Evolutionary conservation across 2,329 filamentous ascomycete genomes (phyloP), one percentile per base, ranked within the genome.

Genomic region (Dothistroma pini): DNA sequence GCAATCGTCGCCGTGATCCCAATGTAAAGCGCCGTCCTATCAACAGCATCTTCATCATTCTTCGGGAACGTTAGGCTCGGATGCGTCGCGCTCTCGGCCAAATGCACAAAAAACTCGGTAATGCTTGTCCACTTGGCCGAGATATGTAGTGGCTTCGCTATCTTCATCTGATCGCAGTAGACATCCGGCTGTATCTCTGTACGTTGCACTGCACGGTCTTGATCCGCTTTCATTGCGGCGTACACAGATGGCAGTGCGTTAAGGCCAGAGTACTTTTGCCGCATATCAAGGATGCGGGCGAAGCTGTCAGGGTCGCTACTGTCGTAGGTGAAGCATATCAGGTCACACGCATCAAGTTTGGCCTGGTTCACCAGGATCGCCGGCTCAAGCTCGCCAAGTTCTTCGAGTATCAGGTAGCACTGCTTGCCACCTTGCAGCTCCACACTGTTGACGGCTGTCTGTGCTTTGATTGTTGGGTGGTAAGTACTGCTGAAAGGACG

Each of bases 221-320:
- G 86, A 75, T 99, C 95, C 2, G 95, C 95, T 76, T 99, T 99
- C 61, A 97, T 81, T 0, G 93, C 95, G 1, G 91, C 91, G 74
- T 96, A 99, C 8, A 99, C 88, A 9, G 91, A 89, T 0, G 95
- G 95, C 31, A 99, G 80, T n/a, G 91, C 87, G 73, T 96, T 90
- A 2, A 99, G 83, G 58, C 95, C 89, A 0, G 91, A 87, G 68
- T 93, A 89, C 69, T 88, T 89, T 58, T 85, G 83, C 49, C 93
- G 87, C 54, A 97, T 81, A 19, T 89, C 84, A 41, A 93, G 89
- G 57, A 99, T 91, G 72, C 97, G 93, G 1, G 89, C 87, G 75
- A 99, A 99, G 4, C 91, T 96, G 75, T 97, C 93, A 0, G 95
- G 93, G 64, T 99, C 93, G 1, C 92, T 96, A 1, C 93, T 97